A percentile compares a stretch with the other conserved stretches of the same genome.
phyloP scores from a whole-genome alignment of 192 early-diverging fungal genomes.

The Coemansia sp. region DNA sequence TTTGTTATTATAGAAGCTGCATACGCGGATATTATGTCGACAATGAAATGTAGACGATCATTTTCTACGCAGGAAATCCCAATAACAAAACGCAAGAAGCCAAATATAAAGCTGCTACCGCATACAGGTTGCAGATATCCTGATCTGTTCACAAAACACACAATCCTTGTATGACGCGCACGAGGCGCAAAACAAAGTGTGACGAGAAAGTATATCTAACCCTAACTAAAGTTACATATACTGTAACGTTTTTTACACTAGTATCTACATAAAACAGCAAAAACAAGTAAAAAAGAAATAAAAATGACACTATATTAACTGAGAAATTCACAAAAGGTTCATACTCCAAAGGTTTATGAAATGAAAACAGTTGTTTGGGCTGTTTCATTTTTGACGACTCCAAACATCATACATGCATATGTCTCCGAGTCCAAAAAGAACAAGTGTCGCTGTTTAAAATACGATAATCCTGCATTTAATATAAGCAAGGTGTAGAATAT shows the following conservation, averaged over 20 bases:
- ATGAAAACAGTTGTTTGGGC: neutral
- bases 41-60: conserved; percentile 1
- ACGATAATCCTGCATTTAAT: conserved; percentile 1
- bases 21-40: neutral
- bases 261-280: neutral
- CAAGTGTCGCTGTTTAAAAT: neutral
- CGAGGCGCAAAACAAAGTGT: neutral
- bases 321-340: too few relatives aligned
- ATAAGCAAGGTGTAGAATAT: conserved; percentile 1
- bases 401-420: neutral
- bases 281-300: neutral
- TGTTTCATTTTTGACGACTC: neutral
- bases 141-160: neutral
- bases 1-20: neutral
- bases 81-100: neutral
- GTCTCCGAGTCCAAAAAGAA: neutral
- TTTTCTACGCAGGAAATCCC: neutral
- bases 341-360: too few relatives aligned
- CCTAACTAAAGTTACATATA: too few relatives aligned
- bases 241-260: neutral
- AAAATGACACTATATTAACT: too few relatives aligned
- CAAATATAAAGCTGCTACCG: neutral
- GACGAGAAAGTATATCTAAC: neutral
- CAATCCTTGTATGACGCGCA: neutral
- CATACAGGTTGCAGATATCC: conserved; percentile 2